These are phyloP conservation scores for Arthrobotrys entomopaga DNA, from an alignment of 2,329 filamentous ascomycete genomes.

Conservation along the genomic window DNA sequence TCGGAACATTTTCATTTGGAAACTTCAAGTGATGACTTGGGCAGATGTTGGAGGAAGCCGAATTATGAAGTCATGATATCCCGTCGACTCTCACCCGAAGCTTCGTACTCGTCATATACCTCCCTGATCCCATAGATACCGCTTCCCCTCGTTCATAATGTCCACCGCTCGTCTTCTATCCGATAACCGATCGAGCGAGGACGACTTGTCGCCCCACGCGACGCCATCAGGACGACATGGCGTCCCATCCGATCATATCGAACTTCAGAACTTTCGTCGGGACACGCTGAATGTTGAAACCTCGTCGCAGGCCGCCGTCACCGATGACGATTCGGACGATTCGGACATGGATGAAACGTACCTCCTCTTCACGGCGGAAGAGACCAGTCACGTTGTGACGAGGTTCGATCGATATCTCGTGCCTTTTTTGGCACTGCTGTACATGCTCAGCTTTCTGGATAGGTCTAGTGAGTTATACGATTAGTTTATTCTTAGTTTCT, in stretches of 20 bases:
- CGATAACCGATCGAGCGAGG: constrained; percentile 28
- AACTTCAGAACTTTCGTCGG: constrained; percentile 52
- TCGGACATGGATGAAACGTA: constrained; percentile 56
- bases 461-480: constrained; percentile 73
- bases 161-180: constrained; percentile 52
- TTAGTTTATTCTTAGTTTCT: too few species aligned
- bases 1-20: constrained; percentile 9
- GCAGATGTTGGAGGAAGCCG: constrained; percentile 7
- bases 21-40: not conserved
- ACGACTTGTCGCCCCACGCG: constrained; percentile 31
- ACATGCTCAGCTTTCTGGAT: constrained; percentile 86
- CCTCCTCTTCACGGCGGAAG: constrained; percentile 70
- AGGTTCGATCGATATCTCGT: constrained; percentile 83
- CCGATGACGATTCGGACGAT: constrained; percentile 48
- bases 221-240: constrained; percentile 16
- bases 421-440: constrained; percentile 81
- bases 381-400: constrained; percentile 75
- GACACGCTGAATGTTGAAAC: constrained; percentile 44
- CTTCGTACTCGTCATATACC: constrained; percentile 1
- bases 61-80: constrained; percentile 49
- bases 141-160: constrained; percentile 36
- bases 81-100: constrained; percentile 13
- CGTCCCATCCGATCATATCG: constrained; percentile 31
- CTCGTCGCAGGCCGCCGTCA: constrained; percentile 35
- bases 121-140: constrained; percentile 9